Percentiles rank a stretch among this genome's conserved stretches.
These are phyloP conservation scores for Venturia effusa DNA, from an alignment of 2,329 filamentous ascomycete genomes.

Conservation along the genomic window DNA sequence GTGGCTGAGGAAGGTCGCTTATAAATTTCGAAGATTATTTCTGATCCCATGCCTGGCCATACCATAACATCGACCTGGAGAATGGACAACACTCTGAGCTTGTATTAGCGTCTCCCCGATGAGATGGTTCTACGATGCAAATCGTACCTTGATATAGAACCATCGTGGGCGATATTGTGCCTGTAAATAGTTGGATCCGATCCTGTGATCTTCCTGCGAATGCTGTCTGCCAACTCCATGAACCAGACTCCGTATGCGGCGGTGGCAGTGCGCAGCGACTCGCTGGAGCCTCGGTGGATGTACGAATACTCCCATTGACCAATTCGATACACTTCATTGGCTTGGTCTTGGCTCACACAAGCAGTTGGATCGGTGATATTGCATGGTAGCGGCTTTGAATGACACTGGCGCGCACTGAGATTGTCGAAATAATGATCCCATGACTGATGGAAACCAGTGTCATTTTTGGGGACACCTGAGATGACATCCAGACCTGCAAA, in stretches of 20 bases:
- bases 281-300: conserved; percentile 57
- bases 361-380: background rate
- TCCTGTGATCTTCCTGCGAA: conserved; percentile 43
- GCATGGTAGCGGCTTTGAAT: conserved; percentile 62
- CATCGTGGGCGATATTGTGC: conserved; percentile 76
- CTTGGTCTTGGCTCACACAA: conserved; percentile 53
- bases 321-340: conserved; percentile 61
- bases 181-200: conserved; percentile 43
- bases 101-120: background rate
- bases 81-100: conserved; percentile 45
- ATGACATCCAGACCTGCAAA: conserved; percentile 54
- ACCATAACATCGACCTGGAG: conserved; percentile 67
- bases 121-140: too few relatives aligned
- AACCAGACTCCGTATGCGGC: conserved; percentile 62
- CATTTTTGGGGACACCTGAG: conserved; percentile 49
- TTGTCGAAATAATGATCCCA: conserved; percentile 84
- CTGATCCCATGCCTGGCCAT: conserved; percentile 74
- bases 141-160: conserved; percentile 47
- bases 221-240: conserved; percentile 56
- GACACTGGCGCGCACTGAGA: conserved; percentile 67
- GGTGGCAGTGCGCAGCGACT: conserved; percentile 51
- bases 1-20: background rate
- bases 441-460: conserved; percentile 55
- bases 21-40: conserved; percentile 64
- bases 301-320: conserved; percentile 75